These are phyloP conservation scores for Fraxinus nigra DNA, from an alignment of 305 asterid genomes.

Conservation along the genomic window DNA sequence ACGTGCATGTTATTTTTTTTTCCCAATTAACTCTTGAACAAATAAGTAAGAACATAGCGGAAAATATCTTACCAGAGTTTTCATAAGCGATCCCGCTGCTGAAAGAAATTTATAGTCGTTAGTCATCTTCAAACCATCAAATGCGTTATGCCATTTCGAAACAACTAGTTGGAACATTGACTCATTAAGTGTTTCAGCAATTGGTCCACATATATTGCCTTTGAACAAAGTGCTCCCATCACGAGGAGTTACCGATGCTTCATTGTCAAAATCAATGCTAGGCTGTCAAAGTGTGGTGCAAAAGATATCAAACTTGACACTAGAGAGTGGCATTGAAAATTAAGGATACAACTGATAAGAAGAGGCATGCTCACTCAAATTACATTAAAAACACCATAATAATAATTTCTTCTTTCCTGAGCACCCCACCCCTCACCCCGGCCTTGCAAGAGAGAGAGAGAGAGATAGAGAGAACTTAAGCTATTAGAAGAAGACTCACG, in stretches of 20 bases:
- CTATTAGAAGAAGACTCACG: background rate
- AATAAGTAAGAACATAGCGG: background rate
- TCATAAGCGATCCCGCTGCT: slow-evolving; percentile 86
- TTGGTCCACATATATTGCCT: slow-evolving; percentile 88
- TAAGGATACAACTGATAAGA: slow-evolving; percentile 13
- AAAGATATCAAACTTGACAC: slow-evolving; percentile 17
- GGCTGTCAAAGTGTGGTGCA: slow-evolving; percentile 48
- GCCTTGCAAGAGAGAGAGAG: background rate
- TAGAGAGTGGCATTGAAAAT: slow-evolving; percentile 13
- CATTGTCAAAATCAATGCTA: slow-evolving; percentile 41
- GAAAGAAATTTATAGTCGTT: slow-evolving; percentile 78
- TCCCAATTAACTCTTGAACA: background rate
- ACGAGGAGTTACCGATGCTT: slow-evolving; percentile 32
- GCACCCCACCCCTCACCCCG: background rate
- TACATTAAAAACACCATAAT: background rate
- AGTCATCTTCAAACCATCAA: slow-evolving; percentile 80
- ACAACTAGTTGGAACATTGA: slow-evolving; percentile 79
- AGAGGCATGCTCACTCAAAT: slow-evolving; percentile 11
- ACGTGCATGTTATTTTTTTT: background rate
- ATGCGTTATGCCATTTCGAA: slow-evolving; percentile 82
- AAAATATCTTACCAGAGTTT: slow-evolving; percentile 68
- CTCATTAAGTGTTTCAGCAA: slow-evolving; percentile 84
- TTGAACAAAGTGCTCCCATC: slow-evolving; percentile 49
- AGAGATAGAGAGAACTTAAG: background rate
- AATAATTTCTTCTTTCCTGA: background rate